Percentiles rank a stretch among this genome's conserved stretches.
Conservation (phyloP, 164 flowering plant genomes). For the Aristolochia fimbriata region DNA sequence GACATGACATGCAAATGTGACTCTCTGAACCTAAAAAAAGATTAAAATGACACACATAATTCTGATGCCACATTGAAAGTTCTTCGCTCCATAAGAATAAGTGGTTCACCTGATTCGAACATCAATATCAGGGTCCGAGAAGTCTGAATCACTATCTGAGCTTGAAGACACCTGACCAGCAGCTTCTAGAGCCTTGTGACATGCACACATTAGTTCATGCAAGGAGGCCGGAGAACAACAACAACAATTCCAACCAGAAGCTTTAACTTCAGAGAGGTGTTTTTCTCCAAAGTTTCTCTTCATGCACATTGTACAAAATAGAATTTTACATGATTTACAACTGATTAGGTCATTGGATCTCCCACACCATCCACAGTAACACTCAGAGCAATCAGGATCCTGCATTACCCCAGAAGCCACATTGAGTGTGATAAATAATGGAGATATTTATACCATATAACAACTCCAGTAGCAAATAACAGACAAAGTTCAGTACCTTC, state of each 20-base stretch:
- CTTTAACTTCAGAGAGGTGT: constrained; percentile 26
- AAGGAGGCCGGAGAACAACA: constrained; percentile 61
- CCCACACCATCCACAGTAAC: constrained; percentile 92
- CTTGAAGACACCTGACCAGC: constrained; percentile 32
- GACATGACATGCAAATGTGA: too few relatives aligned
- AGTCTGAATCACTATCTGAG: constrained; percentile 65
- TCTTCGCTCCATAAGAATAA: too few relatives aligned
- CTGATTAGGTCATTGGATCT: constrained; percentile 39
- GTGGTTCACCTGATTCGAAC: constrained; percentile 33
- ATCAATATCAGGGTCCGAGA: constrained; percentile 32
- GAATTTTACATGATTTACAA: constrained; percentile 54
- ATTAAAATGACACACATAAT: too few relatives aligned
- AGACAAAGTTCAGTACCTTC: constrained; percentile 29
- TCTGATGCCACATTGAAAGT: too few relatives aligned
- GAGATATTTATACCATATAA: too few relatives aligned
- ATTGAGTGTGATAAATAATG: background rate
- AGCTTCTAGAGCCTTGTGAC: constrained; percentile 39
- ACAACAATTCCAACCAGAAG: constrained; percentile 65
- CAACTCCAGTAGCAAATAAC: background rate
- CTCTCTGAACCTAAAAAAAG: too few relatives aligned
- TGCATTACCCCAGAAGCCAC: constrained; percentile 13
- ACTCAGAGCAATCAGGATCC: constrained; percentile 65
- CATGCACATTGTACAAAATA: constrained; percentile 60
- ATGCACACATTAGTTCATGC: constrained; percentile 33
- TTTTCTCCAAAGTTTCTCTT: constrained; percentile 60